Base-by-base conservation (phyloP, 2,329 filamentous ascomycete genomes). In the Pyrenochaeta sp. region DNA sequence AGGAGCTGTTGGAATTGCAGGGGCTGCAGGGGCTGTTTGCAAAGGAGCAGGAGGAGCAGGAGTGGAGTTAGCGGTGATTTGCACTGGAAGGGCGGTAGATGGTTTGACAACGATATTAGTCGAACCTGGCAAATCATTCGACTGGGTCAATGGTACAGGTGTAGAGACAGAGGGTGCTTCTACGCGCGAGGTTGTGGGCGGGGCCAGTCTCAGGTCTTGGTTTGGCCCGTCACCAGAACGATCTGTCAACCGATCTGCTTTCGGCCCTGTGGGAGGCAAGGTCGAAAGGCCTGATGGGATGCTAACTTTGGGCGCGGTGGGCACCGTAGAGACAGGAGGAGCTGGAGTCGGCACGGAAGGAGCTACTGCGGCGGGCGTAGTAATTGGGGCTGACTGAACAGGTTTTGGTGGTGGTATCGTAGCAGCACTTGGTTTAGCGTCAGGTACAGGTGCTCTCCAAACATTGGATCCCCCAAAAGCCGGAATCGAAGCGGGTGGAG, bases 401-500 rank as follows among this genome's bases (percentile, higher is more conserved):
- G 52, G 56, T 35, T 69, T 69, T 15, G 68, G 51, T 14, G 62
- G 46, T 17, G 68, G 67, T 22, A 45, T 40, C 46, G 56, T 30
- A 13, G 51, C 17, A 40, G 50, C 26, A 21, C 36, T 55, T 28
- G 62, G 42, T 54, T 72, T 74, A 9, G 47, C 46, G 30, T 72
- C 68, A 37, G 66, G 60, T 3, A 65, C 54, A 5, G 72, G 69
- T 18, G 71, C 71, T 49, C 67, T 70, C 73, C 73, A 76, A 17
- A 74, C 73, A 53, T 73, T 72, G 24, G 73, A 63, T 41, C 74
- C 76, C 19, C 77, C 77, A 63, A 82, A 83, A n/a, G 80, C 79
- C 18, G 80, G 80, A 10, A 83, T 79, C 38, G 79, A 78, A 48
- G 79, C 77, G 19, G 78, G 79, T 24, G 80, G 78, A 8, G 80